Percentiles rank a stretch among this genome's conserved stretches.
phyloP scores from a whole-genome alignment of 1,139 yeast genomes.

The Zygosaccharomyces sapae region DNA sequence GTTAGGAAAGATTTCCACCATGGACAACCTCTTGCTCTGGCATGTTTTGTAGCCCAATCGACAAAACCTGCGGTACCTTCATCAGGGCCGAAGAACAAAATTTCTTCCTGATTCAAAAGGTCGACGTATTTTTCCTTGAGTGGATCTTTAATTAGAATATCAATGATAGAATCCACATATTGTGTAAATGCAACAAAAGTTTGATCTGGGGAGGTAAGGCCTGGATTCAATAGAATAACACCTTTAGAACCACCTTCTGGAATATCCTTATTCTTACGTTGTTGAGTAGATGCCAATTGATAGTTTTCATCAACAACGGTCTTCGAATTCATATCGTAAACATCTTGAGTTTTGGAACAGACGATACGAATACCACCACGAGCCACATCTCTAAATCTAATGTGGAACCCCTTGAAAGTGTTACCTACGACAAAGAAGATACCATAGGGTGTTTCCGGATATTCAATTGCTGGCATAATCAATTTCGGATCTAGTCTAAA shows the following conservation, averaged over 20 bases:
- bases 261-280: constrained; percentile 93
- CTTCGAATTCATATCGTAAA: constrained; percentile 79
- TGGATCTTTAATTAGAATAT: constrained; percentile 73
- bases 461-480: constrained; percentile 71
- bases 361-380: constrained; percentile 98
- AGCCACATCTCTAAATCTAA: constrained; percentile 94
- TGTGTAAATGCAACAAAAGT: constrained; percentile 87
- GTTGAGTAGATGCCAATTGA: constrained; percentile 94
- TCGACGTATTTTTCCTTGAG: constrained; percentile 84
- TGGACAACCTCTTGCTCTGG: constrained; percentile 88
- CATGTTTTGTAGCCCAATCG: constrained; percentile 98
- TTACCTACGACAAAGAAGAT: constrained; percentile 95
- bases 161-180: constrained; percentile 87
- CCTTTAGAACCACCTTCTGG: constrained; percentile 99
- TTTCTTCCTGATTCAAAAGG: constrained; percentile 77
- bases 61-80: constrained; percentile 96
- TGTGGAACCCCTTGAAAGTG: constrained; percentile 96
- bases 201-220: constrained; percentile 68
- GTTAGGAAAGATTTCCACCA: constrained; percentile 99
- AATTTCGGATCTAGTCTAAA: constrained; percentile 86
- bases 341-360: constrained; percentile 78
- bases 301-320: constrained; percentile 94
- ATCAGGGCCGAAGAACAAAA: constrained; percentile 95
- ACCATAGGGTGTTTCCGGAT: constrained; percentile 90
- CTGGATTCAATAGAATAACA: constrained; percentile 80